These are phyloP conservation scores for Ophiobolus disseminans DNA, from an alignment of 2,329 filamentous ascomycete species.

Conservation along the genomic window DNA sequence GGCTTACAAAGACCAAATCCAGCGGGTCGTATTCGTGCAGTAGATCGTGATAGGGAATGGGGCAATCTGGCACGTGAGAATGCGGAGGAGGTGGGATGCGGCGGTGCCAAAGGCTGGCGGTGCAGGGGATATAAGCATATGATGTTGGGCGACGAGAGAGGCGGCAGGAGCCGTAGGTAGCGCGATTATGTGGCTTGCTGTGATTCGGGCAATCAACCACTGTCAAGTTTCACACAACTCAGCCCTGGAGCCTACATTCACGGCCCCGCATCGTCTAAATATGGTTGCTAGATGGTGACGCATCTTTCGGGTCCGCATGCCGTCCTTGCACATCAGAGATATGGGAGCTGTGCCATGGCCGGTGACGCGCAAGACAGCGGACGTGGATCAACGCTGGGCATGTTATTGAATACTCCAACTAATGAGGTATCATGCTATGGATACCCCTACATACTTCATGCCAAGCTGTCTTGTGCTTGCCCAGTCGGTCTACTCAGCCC, in stretches of 20 bases:
- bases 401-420: no score
- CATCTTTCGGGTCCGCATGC: no score
- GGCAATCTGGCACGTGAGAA: slow-evolving; percentile 21
- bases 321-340: no score
- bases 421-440: no score
- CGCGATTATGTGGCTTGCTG: slow-evolving; percentile 19
- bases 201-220: slow-evolving; percentile 15
- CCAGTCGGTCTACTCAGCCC: no score
- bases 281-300: no score
- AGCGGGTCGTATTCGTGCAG: not conserved
- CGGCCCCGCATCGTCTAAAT: no score
- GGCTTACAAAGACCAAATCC: slow-evolving; percentile 1
- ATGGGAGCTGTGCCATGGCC: no score
- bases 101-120: slow-evolving; percentile 12
- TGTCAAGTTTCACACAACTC: slow-evolving; percentile 7
- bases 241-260: not conserved
- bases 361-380: no score
- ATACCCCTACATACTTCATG: no score
- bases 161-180: slow-evolving; percentile 2
- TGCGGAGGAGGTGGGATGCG: slow-evolving; percentile 1
- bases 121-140: slow-evolving; percentile 23
- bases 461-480: no score
- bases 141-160: slow-evolving; percentile 13
- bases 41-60: not conserved
- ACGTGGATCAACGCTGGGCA: no score